Conservation (phyloP, 768 basidiomycete species). For the Lactarius quietus region DNA sequence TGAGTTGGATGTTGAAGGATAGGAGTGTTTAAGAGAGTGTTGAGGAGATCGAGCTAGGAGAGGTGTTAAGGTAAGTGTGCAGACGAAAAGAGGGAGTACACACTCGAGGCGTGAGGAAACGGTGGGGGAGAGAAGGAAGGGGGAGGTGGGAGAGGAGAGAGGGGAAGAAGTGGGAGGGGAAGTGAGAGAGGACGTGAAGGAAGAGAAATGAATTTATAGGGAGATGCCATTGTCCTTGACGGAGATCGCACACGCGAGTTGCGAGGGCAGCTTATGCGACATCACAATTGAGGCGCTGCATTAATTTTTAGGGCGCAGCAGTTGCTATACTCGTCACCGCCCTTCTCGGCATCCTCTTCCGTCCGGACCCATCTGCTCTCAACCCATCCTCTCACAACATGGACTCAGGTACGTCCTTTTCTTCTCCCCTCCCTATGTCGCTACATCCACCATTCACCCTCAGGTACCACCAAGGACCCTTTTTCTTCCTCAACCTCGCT, state of each 20-base stretch:
- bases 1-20: slow-evolving; percentile 18
- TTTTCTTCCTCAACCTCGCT: slow-evolving; percentile 84
- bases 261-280: not conserved
- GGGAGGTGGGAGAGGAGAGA: not conserved
- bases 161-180: not conserved
- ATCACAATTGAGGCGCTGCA: too few species aligned
- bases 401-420: slow-evolving; percentile 24
- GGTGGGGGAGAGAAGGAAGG: not conserved
- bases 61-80: not conserved
- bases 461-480: slow-evolving; percentile 58
- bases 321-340: not conserved
- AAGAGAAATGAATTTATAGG: not conserved
- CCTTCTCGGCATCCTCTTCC: not conserved
- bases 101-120: slow-evolving; percentile 1
- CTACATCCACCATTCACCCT: slow-evolving; percentile 20
- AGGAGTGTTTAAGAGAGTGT: slow-evolving; percentile 20
- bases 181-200: not conserved
- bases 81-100: slow-evolving; percentile 1
- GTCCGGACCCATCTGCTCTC: slow-evolving; percentile 1
- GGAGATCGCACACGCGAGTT: not conserved
- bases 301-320: not conserved
- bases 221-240: not conserved
- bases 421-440: slow-evolving; percentile 4
- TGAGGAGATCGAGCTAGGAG: not conserved
- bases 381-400: slow-evolving; percentile 9